Conservation (phyloP, 352 stramenopile species). For the Thraustotheca clavata region DNA sequence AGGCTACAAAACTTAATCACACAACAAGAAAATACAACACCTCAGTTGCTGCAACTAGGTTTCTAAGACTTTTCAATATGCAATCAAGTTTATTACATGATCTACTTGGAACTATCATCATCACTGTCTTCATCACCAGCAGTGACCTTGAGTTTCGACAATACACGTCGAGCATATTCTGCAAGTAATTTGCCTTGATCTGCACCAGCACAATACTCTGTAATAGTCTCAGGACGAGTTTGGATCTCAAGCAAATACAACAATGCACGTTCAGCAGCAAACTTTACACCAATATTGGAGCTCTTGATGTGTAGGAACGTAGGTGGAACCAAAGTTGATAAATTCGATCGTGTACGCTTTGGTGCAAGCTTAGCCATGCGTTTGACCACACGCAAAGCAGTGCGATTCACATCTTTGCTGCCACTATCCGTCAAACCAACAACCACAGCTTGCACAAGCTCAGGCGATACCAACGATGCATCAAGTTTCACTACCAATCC, state of each 20-base stretch:
- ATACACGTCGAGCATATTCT: conserved; percentile 79
- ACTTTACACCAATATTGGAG: conserved; percentile 83
- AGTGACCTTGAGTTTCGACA: conserved; percentile 70
- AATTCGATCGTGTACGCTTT: conserved; percentile 38
- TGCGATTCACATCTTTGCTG: conserved; percentile 68
- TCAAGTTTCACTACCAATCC: conserved; percentile 47
- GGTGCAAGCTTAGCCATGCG: conserved; percentile 60
- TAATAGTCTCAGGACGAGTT: conserved; percentile 65
- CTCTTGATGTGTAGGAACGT: conserved; percentile 84
- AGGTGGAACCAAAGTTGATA: conserved; percentile 54
- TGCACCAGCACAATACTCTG: conserved; percentile 49
- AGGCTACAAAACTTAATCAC: no score
- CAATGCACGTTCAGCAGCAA: conserved; percentile 74
- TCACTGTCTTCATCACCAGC: conserved; percentile 56
- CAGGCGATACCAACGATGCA: conserved; percentile 23
- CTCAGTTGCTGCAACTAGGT: no score
- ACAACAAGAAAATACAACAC: no score
- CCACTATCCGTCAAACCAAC: conserved; percentile 54
- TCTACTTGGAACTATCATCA: no score
- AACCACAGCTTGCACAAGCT: conserved; percentile 53
- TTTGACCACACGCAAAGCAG: conserved; percentile 64
- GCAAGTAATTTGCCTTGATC: conserved; percentile 75
- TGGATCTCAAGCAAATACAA: conserved; percentile 84
- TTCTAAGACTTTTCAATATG: no score
- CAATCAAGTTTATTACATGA: no score